Conservation (phyloP, 495 filamentous ascomycete genomes). For the Penicillium dipodomyicola region DNA sequence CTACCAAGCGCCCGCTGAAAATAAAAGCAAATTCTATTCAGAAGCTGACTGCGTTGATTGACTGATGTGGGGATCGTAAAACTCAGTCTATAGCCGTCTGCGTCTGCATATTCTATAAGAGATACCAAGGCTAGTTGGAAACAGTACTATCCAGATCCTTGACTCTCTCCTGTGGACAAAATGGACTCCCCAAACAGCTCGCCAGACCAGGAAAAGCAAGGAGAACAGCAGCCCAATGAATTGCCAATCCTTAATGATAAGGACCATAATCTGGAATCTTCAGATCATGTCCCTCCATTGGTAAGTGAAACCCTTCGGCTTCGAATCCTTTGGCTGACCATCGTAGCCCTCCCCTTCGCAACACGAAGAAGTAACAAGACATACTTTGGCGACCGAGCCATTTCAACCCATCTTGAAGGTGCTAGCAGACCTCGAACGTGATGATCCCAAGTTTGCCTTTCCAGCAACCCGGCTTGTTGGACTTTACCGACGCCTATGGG, state of each 20-base stretch:
- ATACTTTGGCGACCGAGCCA: no score
- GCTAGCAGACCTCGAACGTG: no score
- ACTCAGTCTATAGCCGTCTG: neutral
- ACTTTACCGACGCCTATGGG: no score
- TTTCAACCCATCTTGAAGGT: no score
- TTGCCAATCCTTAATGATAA: constrained; percentile 1
- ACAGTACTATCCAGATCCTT: neutral
- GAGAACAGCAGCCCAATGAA: constrained; percentile 3
- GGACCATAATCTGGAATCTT: neutral
- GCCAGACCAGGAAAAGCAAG: neutral
- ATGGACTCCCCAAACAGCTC: neutral
- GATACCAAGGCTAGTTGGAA: neutral
- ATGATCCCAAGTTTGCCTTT: no score
- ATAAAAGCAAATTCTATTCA: neutral
- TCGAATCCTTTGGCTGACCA: neutral
- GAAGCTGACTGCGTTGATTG: neutral
- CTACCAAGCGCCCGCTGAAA: neutral
- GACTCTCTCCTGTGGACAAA: constrained; percentile 1
- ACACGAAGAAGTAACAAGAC: no score
- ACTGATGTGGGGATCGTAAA: neutral
- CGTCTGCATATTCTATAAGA: constrained; percentile 6
- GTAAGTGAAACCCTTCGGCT: constrained; percentile 4
- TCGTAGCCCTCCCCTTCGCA: neutral
- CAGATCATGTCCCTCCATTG: constrained; percentile 1
- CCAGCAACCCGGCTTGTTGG: no score